A percentile compares a stretch with the other conserved stretches of the same genome.
Evolutionary conservation across 2,329 filamentous ascomycete genomes (phyloP).

Genomic region (Phaeoacremonium minimum): DNA sequence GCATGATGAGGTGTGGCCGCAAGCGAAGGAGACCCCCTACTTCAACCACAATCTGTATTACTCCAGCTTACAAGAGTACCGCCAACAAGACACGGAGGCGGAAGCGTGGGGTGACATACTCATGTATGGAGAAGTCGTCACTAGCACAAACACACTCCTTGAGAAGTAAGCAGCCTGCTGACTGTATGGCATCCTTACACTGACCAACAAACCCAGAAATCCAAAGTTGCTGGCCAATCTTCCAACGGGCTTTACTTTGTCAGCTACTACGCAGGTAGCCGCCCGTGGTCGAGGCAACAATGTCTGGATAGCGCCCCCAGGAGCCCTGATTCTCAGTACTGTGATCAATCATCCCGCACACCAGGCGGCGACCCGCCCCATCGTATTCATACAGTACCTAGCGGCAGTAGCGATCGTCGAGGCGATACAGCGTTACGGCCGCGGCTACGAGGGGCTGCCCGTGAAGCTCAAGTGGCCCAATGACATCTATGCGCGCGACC

Average conservation of each 20-base stretch:
- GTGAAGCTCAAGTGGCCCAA: slow-evolving; percentile 97
- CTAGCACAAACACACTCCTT: slow-evolving; percentile 87
- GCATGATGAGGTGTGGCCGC: slow-evolving; percentile 65
- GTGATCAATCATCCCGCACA: slow-evolving; percentile 79
- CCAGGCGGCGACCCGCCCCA: slow-evolving; percentile 67
- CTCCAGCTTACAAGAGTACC: slow-evolving; percentile 64
- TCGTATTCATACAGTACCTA: slow-evolving; percentile 93
- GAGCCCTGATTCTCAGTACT: slow-evolving; percentile 82
- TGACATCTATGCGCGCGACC: slow-evolving; percentile 74
- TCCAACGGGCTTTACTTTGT: slow-evolving; percentile 80
- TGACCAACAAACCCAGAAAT: slow-evolving; percentile 50
- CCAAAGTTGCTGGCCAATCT: slow-evolving; percentile 69
- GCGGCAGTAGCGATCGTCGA: slow-evolving; percentile 82
- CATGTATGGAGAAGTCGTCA: slow-evolving; percentile 87
- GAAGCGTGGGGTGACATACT: slow-evolving; percentile 71
- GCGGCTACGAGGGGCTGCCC: slow-evolving; percentile 69
- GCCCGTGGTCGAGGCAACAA: slow-evolving; percentile 87
- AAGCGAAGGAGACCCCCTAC: slow-evolving; percentile 69
- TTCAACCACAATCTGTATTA: slow-evolving; percentile 85
- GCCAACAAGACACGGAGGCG: slow-evolving; percentile 49
- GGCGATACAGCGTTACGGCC: slow-evolving; percentile 75
- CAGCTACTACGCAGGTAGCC: slow-evolving; percentile 82
- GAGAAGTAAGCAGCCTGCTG: slow-evolving; percentile 61
- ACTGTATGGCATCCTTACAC: slow-evolving; percentile 1
- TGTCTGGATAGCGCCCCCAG: slow-evolving; percentile 89